phyloP scores from a whole-genome alignment of 2,329 filamentous ascomycete genomes.

The Aspergillus fructus region DNA sequence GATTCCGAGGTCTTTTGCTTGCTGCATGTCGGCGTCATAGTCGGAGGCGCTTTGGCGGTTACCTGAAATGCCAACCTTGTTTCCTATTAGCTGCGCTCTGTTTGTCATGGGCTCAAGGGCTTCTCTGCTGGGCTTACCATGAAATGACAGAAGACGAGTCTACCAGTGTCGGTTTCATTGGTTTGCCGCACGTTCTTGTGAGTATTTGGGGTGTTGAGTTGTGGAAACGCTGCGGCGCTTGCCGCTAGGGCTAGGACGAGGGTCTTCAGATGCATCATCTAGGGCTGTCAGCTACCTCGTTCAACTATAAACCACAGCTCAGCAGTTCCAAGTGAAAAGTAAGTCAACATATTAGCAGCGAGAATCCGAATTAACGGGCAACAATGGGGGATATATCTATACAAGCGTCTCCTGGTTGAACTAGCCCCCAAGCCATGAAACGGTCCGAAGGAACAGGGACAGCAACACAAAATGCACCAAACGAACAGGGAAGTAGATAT shows the following conservation, averaged over 20 bases:
- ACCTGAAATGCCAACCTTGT: conserved; percentile 46
- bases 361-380: background rate
- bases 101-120: too few relatives aligned
- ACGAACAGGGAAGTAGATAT: background rate
- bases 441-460: background rate
- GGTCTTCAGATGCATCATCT: conserved; percentile 17
- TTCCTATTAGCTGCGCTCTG: background rate
- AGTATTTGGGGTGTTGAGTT: background rate
- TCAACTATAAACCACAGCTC: background rate
- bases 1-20: conserved; percentile 45
- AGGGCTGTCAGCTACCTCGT: background rate
- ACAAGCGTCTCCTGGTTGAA: background rate
- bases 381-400: background rate
- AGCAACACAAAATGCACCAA: background rate
- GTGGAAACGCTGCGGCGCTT: conserved; percentile 18
- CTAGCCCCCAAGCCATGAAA: background rate
- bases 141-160: conserved; percentile 47
- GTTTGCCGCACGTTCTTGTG: background rate
- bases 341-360: background rate
- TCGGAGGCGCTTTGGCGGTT: conserved; percentile 44
- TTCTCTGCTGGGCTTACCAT: conserved; percentile 31
- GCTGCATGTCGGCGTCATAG: conserved; percentile 50
- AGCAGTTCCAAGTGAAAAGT: background rate
- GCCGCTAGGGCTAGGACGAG: conserved; percentile 21
- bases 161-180: conserved; percentile 15